These are phyloP conservation scores for Panicum miliaceum DNA, from an alignment of 176 grass and related monocot genomes.

Conservation along the genomic window DNA sequence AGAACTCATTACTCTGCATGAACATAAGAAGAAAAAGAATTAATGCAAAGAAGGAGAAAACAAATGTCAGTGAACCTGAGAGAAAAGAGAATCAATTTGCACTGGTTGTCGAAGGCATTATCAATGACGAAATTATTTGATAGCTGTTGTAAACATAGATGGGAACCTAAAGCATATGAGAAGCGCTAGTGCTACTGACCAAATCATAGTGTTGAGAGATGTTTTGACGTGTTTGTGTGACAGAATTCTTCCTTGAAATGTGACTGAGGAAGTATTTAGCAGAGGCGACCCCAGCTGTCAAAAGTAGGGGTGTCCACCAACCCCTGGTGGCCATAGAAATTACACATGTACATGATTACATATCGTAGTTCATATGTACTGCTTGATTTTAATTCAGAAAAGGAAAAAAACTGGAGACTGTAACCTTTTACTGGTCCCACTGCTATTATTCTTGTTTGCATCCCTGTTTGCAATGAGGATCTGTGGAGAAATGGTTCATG, in stretches of 20 bases:
- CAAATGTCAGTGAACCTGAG: neutral
- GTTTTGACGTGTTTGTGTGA: constrained; percentile 82
- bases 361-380: neutral
- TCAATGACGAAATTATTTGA: neutral
- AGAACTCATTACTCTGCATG: constrained; percentile 77
- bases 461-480: constrained; percentile 85
- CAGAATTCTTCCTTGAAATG: constrained; percentile 68
- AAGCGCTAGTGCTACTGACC: constrained; percentile 41
- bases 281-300: constrained; percentile 75
- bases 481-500: constrained; percentile 37
- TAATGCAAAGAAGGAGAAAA: neutral
- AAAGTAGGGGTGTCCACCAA: constrained; percentile 86
- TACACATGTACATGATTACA: neutral
- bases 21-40: constrained; percentile 3
- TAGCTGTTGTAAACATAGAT: constrained; percentile 15
- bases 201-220: constrained; percentile 93
- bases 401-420: neutral
- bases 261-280: constrained; percentile 85
- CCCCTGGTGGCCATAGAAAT: constrained; percentile 48
- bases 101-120: neutral
- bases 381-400: neutral
- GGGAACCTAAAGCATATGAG: constrained; percentile 13
- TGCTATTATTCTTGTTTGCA: constrained; percentile 34
- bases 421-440: constrained; percentile 45
- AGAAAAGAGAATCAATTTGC: neutral